These are phyloP conservation scores for Galerina sulciceps DNA, from an alignment of 768 basidiomycete genomes.

Conservation along the genomic window DNA sequence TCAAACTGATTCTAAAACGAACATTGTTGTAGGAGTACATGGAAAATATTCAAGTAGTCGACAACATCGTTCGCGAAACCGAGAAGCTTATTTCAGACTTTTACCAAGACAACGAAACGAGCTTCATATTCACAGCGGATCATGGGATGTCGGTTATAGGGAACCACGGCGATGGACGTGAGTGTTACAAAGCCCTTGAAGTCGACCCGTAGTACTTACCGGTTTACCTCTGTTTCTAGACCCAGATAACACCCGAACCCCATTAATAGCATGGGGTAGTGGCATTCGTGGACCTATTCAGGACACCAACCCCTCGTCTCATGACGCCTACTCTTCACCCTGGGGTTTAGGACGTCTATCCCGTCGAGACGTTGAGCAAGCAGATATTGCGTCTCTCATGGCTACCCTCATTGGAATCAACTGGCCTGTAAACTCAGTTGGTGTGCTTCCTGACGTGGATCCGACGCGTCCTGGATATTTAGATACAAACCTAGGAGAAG, in stretches of 20 bases:
- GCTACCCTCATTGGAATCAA: slow-evolving; percentile 69
- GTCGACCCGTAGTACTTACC: too few relatives aligned
- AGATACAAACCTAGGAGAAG: slow-evolving; percentile 46
- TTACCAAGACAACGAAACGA: slow-evolving; percentile 70
- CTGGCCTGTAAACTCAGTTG: slow-evolving; percentile 85
- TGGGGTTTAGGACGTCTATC: slow-evolving; percentile 65
- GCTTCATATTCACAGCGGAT: slow-evolving; percentile 84
- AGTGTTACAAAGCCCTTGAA: slow-evolving; percentile 13
- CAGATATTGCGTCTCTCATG: slow-evolving; percentile 82
- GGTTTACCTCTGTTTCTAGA: slow-evolving; percentile 43
- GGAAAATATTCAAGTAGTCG: slow-evolving; percentile 81
- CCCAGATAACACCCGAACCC: slow-evolving; percentile 87
- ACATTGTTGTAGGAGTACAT: slow-evolving; percentile 70
- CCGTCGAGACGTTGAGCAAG: slow-evolving; percentile 81
- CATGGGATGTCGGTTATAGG: slow-evolving; percentile 91
- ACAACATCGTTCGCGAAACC: slow-evolving; percentile 69
- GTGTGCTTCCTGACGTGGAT: slow-evolving; percentile 79
- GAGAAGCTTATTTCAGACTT: slow-evolving; percentile 66
- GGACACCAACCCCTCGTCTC: slow-evolving; percentile 59
- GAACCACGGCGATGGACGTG: slow-evolving; percentile 89
- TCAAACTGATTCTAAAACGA: not conserved
- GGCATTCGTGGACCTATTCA: slow-evolving; percentile 74
- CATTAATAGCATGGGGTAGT: slow-evolving; percentile 81
- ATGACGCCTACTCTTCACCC: slow-evolving; percentile 69
- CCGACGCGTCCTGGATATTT: slow-evolving; percentile 64